These are phyloP conservation scores for Cajanus cajan DNA, from an alignment of 306 rosid species.

Conservation along the genomic window DNA sequence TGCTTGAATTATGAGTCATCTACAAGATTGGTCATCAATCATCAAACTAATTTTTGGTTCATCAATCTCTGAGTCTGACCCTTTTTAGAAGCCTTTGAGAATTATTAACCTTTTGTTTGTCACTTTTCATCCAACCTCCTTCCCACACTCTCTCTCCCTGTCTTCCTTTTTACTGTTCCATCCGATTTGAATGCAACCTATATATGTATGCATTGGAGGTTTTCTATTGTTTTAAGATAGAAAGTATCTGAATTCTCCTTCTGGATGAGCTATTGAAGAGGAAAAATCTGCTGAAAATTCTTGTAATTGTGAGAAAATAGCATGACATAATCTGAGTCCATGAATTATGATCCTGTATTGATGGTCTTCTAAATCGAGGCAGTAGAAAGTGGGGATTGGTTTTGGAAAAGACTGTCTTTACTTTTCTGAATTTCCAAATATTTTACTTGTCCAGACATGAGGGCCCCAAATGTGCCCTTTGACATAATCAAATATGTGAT, in stretches of 20 bases:
- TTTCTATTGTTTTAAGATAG: conserved; percentile 1
- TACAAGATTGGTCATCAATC: neutral
- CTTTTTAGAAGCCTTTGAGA: conserved; percentile 12
- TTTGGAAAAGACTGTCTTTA: neutral
- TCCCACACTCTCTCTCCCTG: neutral
- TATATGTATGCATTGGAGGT: neutral
- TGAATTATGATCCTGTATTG: neutral
- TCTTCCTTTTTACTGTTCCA: neutral
- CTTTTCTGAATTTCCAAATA: neutral
- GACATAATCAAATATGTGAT: neutral
- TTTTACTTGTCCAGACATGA: neutral
- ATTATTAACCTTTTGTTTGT: neutral
- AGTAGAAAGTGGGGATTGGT: neutral
- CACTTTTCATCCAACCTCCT: neutral
- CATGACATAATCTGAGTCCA: neutral
- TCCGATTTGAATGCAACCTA: neutral
- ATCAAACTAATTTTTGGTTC: neutral
- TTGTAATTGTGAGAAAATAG: neutral
- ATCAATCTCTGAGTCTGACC: neutral
- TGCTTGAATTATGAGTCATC: neutral
- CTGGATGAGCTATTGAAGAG: neutral
- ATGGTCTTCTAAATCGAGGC: neutral
- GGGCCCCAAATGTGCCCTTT: neutral
- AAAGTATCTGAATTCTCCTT: neutral
- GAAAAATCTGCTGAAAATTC: neutral